Evolutionary conservation across 805 yeast genomes (phyloP), one percentile per base, ranked within the genome.

Genomic region (Limtongia smithiae): DNA sequence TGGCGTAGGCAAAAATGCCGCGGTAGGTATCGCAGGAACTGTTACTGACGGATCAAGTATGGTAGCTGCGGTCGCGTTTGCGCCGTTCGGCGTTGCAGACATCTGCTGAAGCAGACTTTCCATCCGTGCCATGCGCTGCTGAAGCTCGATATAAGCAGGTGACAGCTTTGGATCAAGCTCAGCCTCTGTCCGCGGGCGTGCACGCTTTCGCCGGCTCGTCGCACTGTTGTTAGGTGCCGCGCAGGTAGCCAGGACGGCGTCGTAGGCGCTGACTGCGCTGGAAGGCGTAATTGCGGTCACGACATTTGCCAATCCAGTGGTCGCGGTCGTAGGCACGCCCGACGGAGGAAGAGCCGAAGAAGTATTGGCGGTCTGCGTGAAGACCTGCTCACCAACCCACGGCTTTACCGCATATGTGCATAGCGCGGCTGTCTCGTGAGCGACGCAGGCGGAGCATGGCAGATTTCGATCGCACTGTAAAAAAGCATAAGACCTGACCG

Each of bases 391-490:
- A 7, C 8, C 37, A 18, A 33, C 37, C 54, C 54, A 50, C 18
- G 54, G 38, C 24, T 37, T 50, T 24, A 17, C 49, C 7, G 53
- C 49, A 18, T 48, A 50, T 1, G 34, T 21, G 35, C 54, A 50
- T 11, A 41, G 34, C 3, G 31, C n/a, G 3, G 24, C 46, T 15
- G 54, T 50, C 9, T 38, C 48, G 17, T 50, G 53, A 17, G 46
- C 43, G 8, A 50, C 41, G 22, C 54, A 50, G 18, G 54, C 42
- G 8, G 51, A 47, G 39, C 54, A 50, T n/a, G 54, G 54, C 17
- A 31, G 49, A 17, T 31, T 41, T 12, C 52, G 44, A 37, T 38
- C 55, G 44, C 48, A 43, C 55, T 39, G 31, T n/a, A n/a, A n/a
- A n/a, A n/a, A n/a, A n/a, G n/a, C n/a, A 2, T 33, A 24, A 15